phyloP scores from a whole-genome alignment of 2,329 filamentous ascomycete genomes.

The Helminthosporium solani region DNA sequence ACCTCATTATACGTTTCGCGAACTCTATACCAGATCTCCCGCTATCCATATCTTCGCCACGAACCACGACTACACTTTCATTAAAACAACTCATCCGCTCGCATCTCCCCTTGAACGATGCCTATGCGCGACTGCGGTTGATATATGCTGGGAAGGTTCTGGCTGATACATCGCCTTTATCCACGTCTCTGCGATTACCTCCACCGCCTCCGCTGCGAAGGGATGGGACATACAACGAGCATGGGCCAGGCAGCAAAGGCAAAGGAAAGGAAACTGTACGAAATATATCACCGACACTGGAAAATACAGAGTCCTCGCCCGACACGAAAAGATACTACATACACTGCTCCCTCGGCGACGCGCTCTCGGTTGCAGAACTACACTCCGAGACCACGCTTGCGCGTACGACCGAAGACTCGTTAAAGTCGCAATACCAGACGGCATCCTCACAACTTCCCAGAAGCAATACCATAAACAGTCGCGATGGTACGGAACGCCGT shows the following conservation, averaged over 20 bases:
- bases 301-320: constrained; percentile 17
- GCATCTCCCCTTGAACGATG: constrained; percentile 63
- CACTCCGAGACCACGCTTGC: constrained; percentile 60
- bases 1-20: constrained; percentile 88
- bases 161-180: constrained; percentile 68
- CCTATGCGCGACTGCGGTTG: constrained; percentile 74
- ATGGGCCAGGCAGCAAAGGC: constrained; percentile 42
- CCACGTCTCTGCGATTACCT: constrained; percentile 65
- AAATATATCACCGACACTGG: constrained; percentile 28
- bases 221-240: constrained; percentile 23
- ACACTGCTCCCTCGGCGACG: constrained; percentile 87
- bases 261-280: constrained; percentile 69
- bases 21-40: constrained; percentile 79
- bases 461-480: constrained; percentile 14
- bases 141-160: constrained; percentile 89
- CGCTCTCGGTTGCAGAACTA: constrained; percentile 68
- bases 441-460: constrained; percentile 15
- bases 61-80: constrained; percentile 69
- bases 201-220: constrained; percentile 53
- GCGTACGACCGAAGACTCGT: constrained; percentile 41
- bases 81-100: constrained; percentile 81
- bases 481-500: constrained; percentile 15
- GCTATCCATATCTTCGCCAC: constrained; percentile 70
- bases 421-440: constrained; percentile 30
- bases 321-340: constrained; percentile 69